phyloP scores from a whole-genome alignment of 2,329 filamentous ascomycete genomes.

The Fusarium sp. region DNA sequence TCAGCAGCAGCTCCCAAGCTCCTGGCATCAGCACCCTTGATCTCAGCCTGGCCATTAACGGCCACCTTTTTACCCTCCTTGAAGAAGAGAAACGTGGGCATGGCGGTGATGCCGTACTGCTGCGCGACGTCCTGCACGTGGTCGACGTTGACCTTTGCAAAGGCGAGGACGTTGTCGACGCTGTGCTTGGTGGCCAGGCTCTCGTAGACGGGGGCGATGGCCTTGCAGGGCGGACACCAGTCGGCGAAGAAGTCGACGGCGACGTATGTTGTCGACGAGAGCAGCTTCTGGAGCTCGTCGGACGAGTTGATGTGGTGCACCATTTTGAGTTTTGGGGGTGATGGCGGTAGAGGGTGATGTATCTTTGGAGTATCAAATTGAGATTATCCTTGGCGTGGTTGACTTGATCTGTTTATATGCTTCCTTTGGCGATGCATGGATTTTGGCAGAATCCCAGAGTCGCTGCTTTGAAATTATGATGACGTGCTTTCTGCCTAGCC shows the following conservation, averaged over 20 bases:
- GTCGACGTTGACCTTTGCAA: conserved; percentile 94
- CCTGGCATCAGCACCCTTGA: conserved; percentile 51
- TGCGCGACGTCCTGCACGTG: conserved; percentile 78
- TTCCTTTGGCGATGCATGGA: conserved; percentile 28
- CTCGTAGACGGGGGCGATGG: conserved; percentile 59
- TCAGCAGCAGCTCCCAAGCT: conserved; percentile 50
- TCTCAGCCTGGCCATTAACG: conserved; percentile 47
- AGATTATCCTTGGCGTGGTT: not conserved
- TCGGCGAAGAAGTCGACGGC: conserved; percentile 62
- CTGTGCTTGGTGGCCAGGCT: conserved; percentile 45
- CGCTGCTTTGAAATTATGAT: conserved; percentile 37
- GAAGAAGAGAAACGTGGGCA: conserved; percentile 94
- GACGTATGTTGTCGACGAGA: conserved; percentile 55
- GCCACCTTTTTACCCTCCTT: conserved; percentile 63
- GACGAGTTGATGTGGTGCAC: conserved; percentile 48
- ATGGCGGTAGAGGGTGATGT: conserved; percentile 21
- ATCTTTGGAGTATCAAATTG: not conserved
- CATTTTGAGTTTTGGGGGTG: conserved; percentile 21
- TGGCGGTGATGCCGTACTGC: conserved; percentile 83
- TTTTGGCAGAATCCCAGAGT: conserved; percentile 34
- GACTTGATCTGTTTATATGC: conserved; percentile 20
- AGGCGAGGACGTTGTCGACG: conserved; percentile 67
- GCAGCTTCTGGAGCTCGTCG: conserved; percentile 52
- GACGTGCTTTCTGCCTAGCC: conserved; percentile 39
- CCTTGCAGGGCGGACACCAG: conserved; percentile 63